Conservation (phyloP, 129 eudicot genomes). For the Flaveria brownii region DNA sequence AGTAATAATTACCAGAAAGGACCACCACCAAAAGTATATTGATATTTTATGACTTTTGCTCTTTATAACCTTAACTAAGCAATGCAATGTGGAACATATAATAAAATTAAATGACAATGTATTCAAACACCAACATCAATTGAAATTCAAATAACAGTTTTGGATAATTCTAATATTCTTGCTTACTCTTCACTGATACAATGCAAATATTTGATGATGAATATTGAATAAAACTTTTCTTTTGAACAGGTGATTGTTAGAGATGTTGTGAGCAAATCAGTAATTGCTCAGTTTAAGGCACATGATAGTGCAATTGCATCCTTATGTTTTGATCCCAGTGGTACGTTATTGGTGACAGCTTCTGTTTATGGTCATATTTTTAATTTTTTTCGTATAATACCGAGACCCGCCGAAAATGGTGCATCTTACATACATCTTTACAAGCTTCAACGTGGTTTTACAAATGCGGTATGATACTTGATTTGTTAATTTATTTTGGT, state of each 20-base stretch:
- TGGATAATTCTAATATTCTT: background rate
- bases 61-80: background rate
- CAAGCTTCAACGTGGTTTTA: conserved; percentile 87
- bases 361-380: conserved; percentile 95
- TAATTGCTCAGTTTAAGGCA: conserved; percentile 88
- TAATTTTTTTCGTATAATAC: conserved; percentile 74
- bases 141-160: background rate
- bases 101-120: background rate
- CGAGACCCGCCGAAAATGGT: conserved; percentile 50
- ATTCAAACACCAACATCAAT: background rate
- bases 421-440: conserved; percentile 74
- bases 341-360: conserved; percentile 82
- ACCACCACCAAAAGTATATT: background rate
- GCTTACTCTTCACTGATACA: background rate
- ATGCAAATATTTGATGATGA: conserved; percentile 6
- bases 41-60: background rate
- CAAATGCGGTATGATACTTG: conserved; percentile 70
- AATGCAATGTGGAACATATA: background rate
- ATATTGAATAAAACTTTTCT: background rate
- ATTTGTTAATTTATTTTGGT: background rate
- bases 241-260: conserved; percentile 67
- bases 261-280: conserved; percentile 76
- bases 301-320: conserved; percentile 87
- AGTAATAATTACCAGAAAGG: background rate
- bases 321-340: conserved; percentile 86